Evolutionary conservation across 331 rosid genomes (phyloP).

Genomic region (Phaseolus coccineus): DNA sequence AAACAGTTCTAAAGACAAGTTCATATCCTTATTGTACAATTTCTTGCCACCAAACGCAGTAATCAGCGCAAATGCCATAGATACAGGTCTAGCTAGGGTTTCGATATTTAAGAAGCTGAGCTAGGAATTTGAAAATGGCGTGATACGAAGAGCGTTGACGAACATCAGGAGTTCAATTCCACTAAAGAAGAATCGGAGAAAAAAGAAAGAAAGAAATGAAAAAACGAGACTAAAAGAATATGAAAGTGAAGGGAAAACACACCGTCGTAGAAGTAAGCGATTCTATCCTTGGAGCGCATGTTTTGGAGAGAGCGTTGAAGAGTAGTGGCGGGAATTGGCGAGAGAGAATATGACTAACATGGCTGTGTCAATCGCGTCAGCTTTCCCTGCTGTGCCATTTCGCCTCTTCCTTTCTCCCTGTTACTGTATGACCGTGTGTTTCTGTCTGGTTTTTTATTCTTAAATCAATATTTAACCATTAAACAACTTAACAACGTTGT

Average conservation of each 20-base stretch:
- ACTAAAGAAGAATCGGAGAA: not conserved
- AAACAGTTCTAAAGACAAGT: not conserved
- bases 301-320: conserved; percentile 27
- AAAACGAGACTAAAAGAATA: not conserved
- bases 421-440: not conserved
- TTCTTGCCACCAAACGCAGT: too few species aligned
- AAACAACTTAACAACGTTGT: too few species aligned
- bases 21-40: not conserved
- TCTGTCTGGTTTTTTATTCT: not conserved
- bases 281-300: conserved; percentile 90
- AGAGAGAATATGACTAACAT: not conserved
- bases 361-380: conserved; percentile 26
- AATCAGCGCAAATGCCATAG: too few species aligned
- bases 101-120: not conserved
- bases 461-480: too few species aligned
- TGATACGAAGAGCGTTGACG: not conserved
- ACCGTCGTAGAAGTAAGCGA: conserved; percentile 95
- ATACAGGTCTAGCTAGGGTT: conserved; percentile 48
- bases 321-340: conserved; percentile 2
- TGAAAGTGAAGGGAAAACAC: not conserved
- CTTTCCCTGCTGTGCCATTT: not conserved
- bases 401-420: not conserved
- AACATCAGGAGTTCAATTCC: not conserved
- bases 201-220: not conserved
- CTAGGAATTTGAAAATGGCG: not conserved